Base-by-base conservation (phyloP, 2,329 filamentous ascomycete species). In the Ceratocystis variospora region DNA sequence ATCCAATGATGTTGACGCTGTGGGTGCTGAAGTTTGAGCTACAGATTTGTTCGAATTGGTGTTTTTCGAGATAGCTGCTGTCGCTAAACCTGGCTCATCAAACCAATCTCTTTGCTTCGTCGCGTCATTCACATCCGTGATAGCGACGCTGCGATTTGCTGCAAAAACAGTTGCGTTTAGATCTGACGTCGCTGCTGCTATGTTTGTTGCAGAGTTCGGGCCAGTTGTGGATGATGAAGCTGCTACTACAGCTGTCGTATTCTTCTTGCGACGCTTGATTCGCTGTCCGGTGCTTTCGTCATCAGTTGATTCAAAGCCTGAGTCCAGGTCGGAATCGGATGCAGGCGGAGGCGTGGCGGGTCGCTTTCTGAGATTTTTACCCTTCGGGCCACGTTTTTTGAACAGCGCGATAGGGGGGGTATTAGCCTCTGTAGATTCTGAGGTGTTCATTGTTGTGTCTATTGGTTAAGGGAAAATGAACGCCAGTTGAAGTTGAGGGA, bases 41-140 rank as follows among this genome's bases (percentile, higher is more conserved):
- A 1, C n/a, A 33, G 28, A 19, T n/a, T 33, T 17, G 31, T 31
- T 37, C 3, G 28, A 31, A 3, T 25, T 22, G 33, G 25, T 2
- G 33, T 5, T 6, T 33, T 57, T 57, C 28, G 28, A 31, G 53
- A 19, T 8, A 8, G 28, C 45, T 45, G 10, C 31, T 44, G 33
- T 77, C 0, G 87, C 78, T 65, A 80, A 85, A 73, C 85, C 78
- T n/a, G 81, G 80, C 68, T 93, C 89, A 68, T 96, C 91, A 75
- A 88, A 94, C 92, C 91, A 96, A 74, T 96, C 89, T 66, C 83
- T 87, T 55, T 86, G 83, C 72, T 95, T 96, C 1, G 93, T 97
- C 22, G 94, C 93, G 74, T 96, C 92, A 74, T 93, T 93, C 71
- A 83, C 83, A 69, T 80, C 81, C 71, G 84, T 79, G 71, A 90